Percentiles rank a stretch among this genome's conserved stretches.
Evolutionary conservation across 2,329 filamentous ascomycete genomes (phyloP).

Genomic region (Colletotrichum filicis): DNA sequence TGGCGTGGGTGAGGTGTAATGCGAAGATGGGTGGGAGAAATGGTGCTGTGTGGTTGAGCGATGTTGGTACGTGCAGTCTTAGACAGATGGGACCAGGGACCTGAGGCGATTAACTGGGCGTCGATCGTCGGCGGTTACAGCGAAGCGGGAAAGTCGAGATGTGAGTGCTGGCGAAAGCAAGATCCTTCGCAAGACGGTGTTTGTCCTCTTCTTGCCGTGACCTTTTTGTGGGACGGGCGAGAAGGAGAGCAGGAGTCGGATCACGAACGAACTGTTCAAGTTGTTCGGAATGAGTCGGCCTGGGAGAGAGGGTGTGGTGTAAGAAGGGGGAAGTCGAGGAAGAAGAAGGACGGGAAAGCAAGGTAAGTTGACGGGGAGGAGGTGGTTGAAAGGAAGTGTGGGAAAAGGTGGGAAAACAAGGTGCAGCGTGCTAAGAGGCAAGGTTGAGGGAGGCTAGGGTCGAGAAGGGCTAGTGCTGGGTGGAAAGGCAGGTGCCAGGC

Average conservation of each 20-base stretch:
- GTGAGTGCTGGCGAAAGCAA: background rate
- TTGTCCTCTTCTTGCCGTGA: slow-evolving; percentile 15
- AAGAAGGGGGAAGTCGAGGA: slow-evolving; percentile 32
- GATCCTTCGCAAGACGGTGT: slow-evolving; percentile 2
- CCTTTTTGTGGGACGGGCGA: background rate
- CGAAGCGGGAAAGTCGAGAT: background rate
- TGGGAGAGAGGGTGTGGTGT: slow-evolving; percentile 15
- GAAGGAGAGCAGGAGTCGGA: background rate
- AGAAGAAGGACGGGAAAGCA: slow-evolving; percentile 19
- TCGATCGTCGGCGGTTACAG: slow-evolving; percentile 22
- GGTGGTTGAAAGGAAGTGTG: slow-evolving; percentile 31
- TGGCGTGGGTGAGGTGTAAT: slow-evolving; percentile 2
- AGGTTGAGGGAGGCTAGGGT: slow-evolving; percentile 7
- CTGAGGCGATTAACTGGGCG: slow-evolving; percentile 12
- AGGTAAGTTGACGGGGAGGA: slow-evolving; percentile 19
- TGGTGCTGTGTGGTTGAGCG: background rate
- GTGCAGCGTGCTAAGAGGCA: slow-evolving; percentile 6
- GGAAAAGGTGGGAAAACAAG: slow-evolving; percentile 30
- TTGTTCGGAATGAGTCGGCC: slow-evolving; percentile 27
- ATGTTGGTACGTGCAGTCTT: slow-evolving; percentile 18
- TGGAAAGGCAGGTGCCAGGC: slow-evolving; percentile 13
- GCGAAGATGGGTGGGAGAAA: background rate
- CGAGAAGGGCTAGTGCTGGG: slow-evolving; percentile 12
- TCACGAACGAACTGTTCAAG: background rate
- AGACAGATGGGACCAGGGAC: slow-evolving; percentile 10